Percentiles rank a stretch among this genome's conserved stretches.
These are phyloP conservation scores for Fusarium zealandicum DNA, from an alignment of 2,329 filamentous ascomycete species.

Conservation along the genomic window DNA sequence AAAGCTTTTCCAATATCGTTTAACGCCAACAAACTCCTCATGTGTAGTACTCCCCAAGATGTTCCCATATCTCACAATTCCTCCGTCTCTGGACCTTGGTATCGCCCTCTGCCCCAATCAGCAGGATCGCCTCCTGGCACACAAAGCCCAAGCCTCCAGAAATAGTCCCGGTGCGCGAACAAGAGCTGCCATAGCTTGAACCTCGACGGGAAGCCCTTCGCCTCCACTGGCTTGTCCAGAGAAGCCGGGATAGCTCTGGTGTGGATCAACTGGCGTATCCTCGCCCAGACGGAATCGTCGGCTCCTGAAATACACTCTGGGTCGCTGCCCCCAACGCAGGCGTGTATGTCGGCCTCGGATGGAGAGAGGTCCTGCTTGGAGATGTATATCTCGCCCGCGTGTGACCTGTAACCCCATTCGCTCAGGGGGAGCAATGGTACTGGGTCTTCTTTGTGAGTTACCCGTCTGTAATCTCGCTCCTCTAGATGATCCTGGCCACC, in stretches of 20 bases:
- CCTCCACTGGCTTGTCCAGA: conserved; percentile 27
- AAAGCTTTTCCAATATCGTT: conserved; percentile 7
- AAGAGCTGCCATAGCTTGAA: conserved; percentile 90
- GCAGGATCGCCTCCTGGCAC: conserved; percentile 78
- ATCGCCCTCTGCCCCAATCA: conserved; percentile 67
- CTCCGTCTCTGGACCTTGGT: conserved; percentile 49
- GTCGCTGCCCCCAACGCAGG: conserved; percentile 78
- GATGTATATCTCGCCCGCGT: conserved; percentile 90
- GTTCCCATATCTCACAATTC: conserved; percentile 47
- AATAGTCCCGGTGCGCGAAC: conserved; percentile 95
- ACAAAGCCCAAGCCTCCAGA: conserved; percentile 91
- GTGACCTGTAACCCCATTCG: conserved; percentile 88
- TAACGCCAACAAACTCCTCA: conserved; percentile 4
- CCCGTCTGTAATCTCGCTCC: conserved; percentile 67
- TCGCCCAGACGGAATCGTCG: conserved; percentile 47
- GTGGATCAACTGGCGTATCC: conserved; percentile 37
- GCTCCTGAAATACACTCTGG: conserved; percentile 72
- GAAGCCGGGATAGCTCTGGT: conserved; percentile 35
- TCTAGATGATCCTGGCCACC: conserved; percentile 44
- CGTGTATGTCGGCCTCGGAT: conserved; percentile 68
- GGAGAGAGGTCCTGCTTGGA: conserved; percentile 74
- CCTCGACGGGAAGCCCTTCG: conserved; percentile 62
- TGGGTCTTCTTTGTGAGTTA: conserved; percentile 88
- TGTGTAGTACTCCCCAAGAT: background rate
- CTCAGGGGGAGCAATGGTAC: conserved; percentile 84